These are phyloP conservation scores for Phytopythium chamaehyphon DNA, from an alignment of 352 stramenopile species.

Conservation along the genomic window DNA sequence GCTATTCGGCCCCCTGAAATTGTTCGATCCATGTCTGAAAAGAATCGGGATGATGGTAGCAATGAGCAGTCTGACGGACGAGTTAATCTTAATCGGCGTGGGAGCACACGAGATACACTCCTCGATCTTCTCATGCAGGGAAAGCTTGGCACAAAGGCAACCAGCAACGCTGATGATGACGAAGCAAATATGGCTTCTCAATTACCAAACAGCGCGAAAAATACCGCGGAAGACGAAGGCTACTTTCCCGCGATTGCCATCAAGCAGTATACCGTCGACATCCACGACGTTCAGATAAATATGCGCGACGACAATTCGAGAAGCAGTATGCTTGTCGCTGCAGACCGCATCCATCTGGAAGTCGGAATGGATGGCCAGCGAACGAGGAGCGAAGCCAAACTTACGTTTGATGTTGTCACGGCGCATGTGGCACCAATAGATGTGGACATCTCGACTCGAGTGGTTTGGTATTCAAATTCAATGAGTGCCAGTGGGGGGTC, in stretches of 20 bases:
- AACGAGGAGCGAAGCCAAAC: slow-evolving; percentile 45
- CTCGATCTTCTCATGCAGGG: slow-evolving; percentile 73
- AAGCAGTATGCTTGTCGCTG: slow-evolving; percentile 67
- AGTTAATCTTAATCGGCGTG: slow-evolving; percentile 20
- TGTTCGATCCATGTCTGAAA: background rate
- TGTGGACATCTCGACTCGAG: slow-evolving; percentile 64
- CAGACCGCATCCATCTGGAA: slow-evolving; percentile 76
- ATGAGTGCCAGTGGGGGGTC: background rate
- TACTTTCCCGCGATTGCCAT: slow-evolving; percentile 31
- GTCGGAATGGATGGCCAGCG: slow-evolving; percentile 43
- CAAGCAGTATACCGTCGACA: slow-evolving; percentile 74
- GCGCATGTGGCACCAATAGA: slow-evolving; percentile 69
- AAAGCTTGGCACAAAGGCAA: slow-evolving; percentile 46
- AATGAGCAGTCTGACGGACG: background rate
- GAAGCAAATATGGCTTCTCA: slow-evolving; percentile 11
- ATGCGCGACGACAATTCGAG: slow-evolving; percentile 59
- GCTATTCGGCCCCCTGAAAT: background rate
- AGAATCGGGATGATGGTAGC: background rate
- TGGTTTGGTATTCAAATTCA: slow-evolving; percentile 66
- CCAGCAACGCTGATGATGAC: slow-evolving; percentile 12
- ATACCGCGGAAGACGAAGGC: slow-evolving; percentile 9
- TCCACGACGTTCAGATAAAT: slow-evolving; percentile 79
- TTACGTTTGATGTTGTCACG: slow-evolving; percentile 67
- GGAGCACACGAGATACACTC: slow-evolving; percentile 55
- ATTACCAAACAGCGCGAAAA: slow-evolving; percentile 10